Evolutionary conservation across 768 basidiomycete genomes (phyloP).

Genomic region (Leccinum truebloodii): DNA sequence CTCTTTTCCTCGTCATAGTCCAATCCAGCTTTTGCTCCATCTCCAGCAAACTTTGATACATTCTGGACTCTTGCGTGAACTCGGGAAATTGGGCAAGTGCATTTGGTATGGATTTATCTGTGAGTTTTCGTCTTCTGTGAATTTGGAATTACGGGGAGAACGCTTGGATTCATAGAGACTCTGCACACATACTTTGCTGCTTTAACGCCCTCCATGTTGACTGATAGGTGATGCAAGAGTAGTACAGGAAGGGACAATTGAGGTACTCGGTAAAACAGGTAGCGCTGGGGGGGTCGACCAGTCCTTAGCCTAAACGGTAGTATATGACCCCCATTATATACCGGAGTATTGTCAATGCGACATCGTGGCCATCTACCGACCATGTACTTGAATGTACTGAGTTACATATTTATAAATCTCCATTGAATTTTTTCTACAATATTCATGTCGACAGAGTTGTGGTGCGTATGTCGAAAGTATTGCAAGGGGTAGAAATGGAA

Average conservation of each 20-base stretch:
- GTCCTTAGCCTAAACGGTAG: slow-evolving; percentile 6
- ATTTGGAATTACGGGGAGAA: not conserved
- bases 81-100: slow-evolving; percentile 71
- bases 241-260: not conserved
- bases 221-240: not conserved
- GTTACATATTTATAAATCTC: too few relatives aligned
- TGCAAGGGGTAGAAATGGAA: too few relatives aligned
- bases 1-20: slow-evolving; percentile 89
- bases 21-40: slow-evolving; percentile 94
- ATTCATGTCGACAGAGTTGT: too few relatives aligned
- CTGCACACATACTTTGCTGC: slow-evolving; percentile 33
- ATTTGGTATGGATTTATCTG: slow-evolving; percentile 78
- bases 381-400: too few relatives aligned
- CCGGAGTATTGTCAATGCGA: too few relatives aligned
- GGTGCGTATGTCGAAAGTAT: too few relatives aligned
- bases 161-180: not conserved
- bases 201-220: slow-evolving; percentile 33
- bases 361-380: too few relatives aligned
- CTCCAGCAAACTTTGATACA: slow-evolving; percentile 84
- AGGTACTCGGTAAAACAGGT: not conserved
- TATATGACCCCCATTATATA: slow-evolving; percentile 15
- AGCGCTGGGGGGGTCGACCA: slow-evolving; percentile 7
- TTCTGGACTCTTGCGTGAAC: slow-evolving; percentile 77
- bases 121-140: slow-evolving; percentile 71
- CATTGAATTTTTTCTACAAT: too few relatives aligned